Conservation (phyloP, 495 filamentous ascomycete genomes). For the Cercophora scortea region DNA sequence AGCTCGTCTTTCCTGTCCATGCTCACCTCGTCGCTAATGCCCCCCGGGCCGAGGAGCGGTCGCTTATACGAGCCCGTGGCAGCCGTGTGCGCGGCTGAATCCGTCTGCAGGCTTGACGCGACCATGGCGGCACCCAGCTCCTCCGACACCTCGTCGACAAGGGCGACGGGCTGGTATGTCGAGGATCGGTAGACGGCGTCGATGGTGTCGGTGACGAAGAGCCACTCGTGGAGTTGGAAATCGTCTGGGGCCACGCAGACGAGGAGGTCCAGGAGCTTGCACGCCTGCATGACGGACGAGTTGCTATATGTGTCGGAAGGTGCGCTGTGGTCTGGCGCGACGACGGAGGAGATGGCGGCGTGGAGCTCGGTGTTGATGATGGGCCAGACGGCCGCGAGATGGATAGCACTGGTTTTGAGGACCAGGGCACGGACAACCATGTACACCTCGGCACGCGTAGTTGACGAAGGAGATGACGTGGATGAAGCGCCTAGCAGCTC, state of each 20-base stretch:
- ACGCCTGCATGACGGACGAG: conserved; percentile 72
- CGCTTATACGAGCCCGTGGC: conserved; percentile 18
- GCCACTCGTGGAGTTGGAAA: conserved; percentile 92
- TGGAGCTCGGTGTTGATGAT: conserved; percentile 81
- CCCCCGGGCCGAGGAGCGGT: conserved; percentile 41
- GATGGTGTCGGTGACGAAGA: conserved; percentile 93
- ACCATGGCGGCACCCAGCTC: conserved; percentile 48
- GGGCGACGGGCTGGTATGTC: conserved; percentile 62
- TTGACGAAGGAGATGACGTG: conserved; percentile 85
- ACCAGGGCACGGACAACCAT: conserved; percentile 78
- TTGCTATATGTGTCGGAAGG: conserved; percentile 66
- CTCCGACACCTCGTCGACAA: conserved; percentile 82
- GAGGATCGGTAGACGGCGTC: conserved; percentile 85
- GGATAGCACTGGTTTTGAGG: conserved; percentile 65
- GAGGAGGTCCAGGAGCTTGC: conserved; percentile 81
- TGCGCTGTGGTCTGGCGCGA: conserved; percentile 53
- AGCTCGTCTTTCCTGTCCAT: conserved; percentile 60
- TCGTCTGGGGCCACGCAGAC: conserved; percentile 85
- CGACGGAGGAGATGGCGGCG: conserved; percentile 68
- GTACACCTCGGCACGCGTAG: conserved; percentile 80
- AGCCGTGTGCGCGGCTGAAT: conserved; percentile 21
- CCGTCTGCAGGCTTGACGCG: conserved; percentile 11
- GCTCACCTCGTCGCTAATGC: conserved; percentile 41
- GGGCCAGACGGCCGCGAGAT: conserved; percentile 83
- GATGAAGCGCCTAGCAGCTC: conserved; percentile 82